A percentile compares a stretch with the other conserved stretches of the same genome.
Conservation (phyloP, 1,284 basidiomycete genomes). For the Quambalaria eucalypti region DNA sequence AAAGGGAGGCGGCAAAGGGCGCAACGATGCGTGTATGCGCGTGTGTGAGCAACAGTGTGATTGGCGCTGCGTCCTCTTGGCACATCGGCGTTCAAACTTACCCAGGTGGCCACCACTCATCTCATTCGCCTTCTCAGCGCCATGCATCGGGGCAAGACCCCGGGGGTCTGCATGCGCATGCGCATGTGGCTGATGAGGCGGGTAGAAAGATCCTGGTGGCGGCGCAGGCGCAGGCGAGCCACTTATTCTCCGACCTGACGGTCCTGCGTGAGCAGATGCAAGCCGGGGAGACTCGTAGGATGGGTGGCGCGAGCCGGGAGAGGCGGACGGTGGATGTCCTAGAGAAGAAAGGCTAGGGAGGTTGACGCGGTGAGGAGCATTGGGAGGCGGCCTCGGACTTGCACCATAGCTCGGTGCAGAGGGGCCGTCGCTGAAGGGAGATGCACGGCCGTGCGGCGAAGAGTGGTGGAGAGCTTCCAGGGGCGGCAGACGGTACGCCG, state of each 20-base stretch:
- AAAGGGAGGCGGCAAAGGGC: not conserved
- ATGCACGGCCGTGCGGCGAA: not conserved
- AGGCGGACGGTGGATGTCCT: not conserved
- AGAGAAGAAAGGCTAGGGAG: not conserved
- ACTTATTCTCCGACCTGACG: not conserved
- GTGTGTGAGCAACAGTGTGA: too few species aligned
- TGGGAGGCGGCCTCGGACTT: not conserved
- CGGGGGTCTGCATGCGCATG: too few species aligned
- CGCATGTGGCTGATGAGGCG: not conserved
- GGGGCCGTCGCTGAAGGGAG: not conserved
- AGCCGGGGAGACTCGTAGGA: not conserved
- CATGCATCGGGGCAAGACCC: not conserved
- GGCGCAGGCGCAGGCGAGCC: not conserved
- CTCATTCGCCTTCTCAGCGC: not conserved
- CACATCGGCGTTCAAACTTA: not conserved
- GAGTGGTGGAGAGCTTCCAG: not conserved
- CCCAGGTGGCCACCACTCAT: not conserved
- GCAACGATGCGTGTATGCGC: too few species aligned
- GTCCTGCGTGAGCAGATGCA: too few species aligned
- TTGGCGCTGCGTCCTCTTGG: not conserved
- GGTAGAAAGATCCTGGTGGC: not conserved
- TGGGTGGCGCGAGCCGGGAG: not conserved
- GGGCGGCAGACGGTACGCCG: not conserved
- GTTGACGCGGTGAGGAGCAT: not conserved
- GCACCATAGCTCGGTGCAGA: not conserved